These are phyloP conservation scores for cucumber (Cucumis sativus) DNA, from an alignment of 306 rosid genomes.

Conservation along the genomic window Cucumber_9930_V3 NC_026658.2:10711001-10711500, in stretches of 20 bases:
- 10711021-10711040: neutral
- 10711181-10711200: neutral
- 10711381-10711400: neutral
- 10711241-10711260: neutral
- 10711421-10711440: neutral
- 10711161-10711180: neutral
- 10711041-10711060: neutral
- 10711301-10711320: neutral
- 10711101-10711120: constrained; percentile 29
- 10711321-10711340: neutral
- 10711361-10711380: neutral
- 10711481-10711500: no score
- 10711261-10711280: neutral
- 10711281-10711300: neutral
- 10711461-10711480: neutral
- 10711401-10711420: neutral
- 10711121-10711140: neutral
- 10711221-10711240: neutral
- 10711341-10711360: no score
- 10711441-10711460: neutral
- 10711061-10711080: constrained; percentile 51
- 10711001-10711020: neutral
- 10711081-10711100: constrained; percentile 80
- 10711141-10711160: neutral
- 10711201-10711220: neutral